Evolutionary conservation across 2,329 filamentous ascomycete genomes (phyloP), one percentile per base, ranked within the genome.

Genomic region (Fusarium sp.): DNA sequence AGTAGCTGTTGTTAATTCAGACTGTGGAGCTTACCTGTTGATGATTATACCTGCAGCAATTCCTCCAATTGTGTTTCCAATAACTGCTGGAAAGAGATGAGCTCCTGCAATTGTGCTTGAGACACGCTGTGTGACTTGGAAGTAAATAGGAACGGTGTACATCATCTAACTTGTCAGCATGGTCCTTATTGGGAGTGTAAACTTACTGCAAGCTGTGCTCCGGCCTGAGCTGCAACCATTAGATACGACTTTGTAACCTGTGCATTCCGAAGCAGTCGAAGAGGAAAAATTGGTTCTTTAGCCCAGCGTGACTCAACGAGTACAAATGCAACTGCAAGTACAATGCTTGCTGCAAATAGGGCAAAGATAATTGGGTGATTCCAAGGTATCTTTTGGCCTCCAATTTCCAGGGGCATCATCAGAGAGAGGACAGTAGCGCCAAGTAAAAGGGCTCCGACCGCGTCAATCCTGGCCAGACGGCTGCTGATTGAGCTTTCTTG

Each of bases 71-170:
- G 92, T 89, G 74, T 94, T 94, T 0, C 92, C 92, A 0, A 89
- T 81, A 0, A 94, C 91, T 0, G 92, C 90, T 0, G 92, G 92
- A 45, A 94, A 86, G 0, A 95, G 83, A 75, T 93, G 90, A 0
- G 88, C 81, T 0, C 88, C 88, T 0, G 92, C 91, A 2, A 84
- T 82, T 0, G 91, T 90, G 52, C 88, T 90, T 0, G 89, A 90
- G 4, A 86, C 87, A 1, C 85, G 83, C 6, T 87, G 83, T 0
- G 91, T 92, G 1, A 92, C 88, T 67, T 93, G 90, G 72, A 94
- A 94, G 81, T 94, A 94, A 0, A 94, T 81, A 0, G 92, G 92
- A 0, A 94, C 87, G 0, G 88, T 87, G 64, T 91, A 92, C 88
- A 93, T 91, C 74, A 77, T 77, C 75, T 77, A n/a, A 2, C 6